Percentiles rank a stretch among this genome's conserved stretches.
Conservation (phyloP, 768 basidiomycete genomes). For the Rhodosporidiobolus sp. region DNA sequence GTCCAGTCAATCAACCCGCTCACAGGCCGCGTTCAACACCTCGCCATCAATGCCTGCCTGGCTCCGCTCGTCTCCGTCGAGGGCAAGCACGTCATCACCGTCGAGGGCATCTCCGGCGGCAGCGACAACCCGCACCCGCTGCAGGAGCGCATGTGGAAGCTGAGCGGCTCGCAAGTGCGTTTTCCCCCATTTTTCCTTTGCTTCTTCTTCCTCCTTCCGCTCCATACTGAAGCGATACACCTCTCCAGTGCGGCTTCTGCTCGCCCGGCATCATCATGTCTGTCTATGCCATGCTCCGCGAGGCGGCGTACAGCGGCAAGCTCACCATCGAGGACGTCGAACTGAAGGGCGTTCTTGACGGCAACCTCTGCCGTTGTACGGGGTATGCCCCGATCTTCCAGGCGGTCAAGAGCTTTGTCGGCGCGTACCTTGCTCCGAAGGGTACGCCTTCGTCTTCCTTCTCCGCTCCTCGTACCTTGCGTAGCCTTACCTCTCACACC, state of each 20-base stretch:
- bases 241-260: slow-evolving; percentile 41
- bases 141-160: slow-evolving; percentile 39
- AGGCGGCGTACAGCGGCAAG: slow-evolving; percentile 16
- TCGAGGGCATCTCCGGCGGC: slow-evolving; percentile 40
- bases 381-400: slow-evolving; percentile 44
- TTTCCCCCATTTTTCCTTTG: too few species aligned
- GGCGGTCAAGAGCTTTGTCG: slow-evolving; percentile 43
- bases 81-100: slow-evolving; percentile 44
- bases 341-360: slow-evolving; percentile 42
- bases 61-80: slow-evolving; percentile 42
- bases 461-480: neutral
- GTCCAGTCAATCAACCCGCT: slow-evolving; percentile 18
- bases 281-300: slow-evolving; percentile 37
- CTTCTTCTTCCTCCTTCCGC: too few species aligned
- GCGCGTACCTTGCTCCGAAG: slow-evolving; percentile 29
- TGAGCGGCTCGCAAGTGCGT: slow-evolving; percentile 12
- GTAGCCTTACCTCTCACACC: neutral
- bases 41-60: slow-evolving; percentile 43
- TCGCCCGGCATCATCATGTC: slow-evolving; percentile 44
- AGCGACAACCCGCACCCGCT: slow-evolving; percentile 43
- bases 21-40: slow-evolving; percentile 21
- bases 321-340: slow-evolving; percentile 33
- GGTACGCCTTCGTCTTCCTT: neutral
- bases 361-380: slow-evolving; percentile 44
- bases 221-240: too few species aligned